Conservation (phyloP, 2,329 filamentous ascomycete species). For the Ophiocordyceps australis region DNA sequence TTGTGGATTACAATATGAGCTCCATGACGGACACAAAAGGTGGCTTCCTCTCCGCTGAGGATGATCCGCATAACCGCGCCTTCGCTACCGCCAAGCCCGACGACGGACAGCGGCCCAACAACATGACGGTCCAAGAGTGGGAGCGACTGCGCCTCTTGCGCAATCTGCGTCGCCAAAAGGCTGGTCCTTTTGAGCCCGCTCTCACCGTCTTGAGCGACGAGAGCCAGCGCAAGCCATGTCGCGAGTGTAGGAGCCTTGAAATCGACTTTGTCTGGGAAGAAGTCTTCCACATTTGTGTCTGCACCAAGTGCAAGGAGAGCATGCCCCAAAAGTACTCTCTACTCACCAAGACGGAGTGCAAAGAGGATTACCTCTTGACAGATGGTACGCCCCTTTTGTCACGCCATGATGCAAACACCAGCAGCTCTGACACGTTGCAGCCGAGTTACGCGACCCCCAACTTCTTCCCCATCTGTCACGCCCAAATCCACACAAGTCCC, state of each 20-base stretch:
- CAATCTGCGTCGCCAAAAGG: conserved; percentile 52
- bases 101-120: conserved; percentile 49
- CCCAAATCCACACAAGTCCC: conserved; percentile 88
- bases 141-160: conserved; percentile 62
- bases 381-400: conserved; percentile 44
- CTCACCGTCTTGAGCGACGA: conserved; percentile 54
- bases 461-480: conserved; percentile 74
- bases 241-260: conserved; percentile 68
- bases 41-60: conserved; percentile 77
- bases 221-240: conserved; percentile 53
- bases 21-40: conserved; percentile 98
- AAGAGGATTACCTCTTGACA: conserved; percentile 87
- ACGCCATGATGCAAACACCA: conserved; percentile 2
- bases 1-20: conserved; percentile 94
- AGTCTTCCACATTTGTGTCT: conserved; percentile 58
- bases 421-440: conserved; percentile 17
- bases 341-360: conserved; percentile 90
- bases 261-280: conserved; percentile 95
- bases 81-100: conserved; percentile 22
- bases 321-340: conserved; percentile 84
- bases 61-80: conserved; percentile 78
- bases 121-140: conserved; percentile 88
- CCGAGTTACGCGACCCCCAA: conserved; percentile 77
- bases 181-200: conserved; percentile 76
- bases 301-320: conserved; percentile 74